These are phyloP conservation scores for Sclerospora graminicola DNA, from an alignment of 352 stramenopile species.

Conservation along the genomic window DNA sequence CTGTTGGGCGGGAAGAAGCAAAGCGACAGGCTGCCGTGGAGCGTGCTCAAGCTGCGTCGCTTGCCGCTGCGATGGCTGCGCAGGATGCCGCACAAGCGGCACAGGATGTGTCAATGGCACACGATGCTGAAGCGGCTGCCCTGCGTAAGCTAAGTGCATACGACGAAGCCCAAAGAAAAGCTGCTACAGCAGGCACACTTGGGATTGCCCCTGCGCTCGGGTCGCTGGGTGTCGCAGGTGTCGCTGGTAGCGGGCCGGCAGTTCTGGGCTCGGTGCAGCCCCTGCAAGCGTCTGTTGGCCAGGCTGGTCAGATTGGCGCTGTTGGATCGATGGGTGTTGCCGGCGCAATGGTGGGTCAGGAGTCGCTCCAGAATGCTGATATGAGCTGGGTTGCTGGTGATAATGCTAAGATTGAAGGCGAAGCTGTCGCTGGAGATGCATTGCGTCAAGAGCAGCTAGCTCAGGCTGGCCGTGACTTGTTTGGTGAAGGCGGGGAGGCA, in stretches of 20 bases:
- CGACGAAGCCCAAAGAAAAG: constrained; percentile 40
- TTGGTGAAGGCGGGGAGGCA: constrained; percentile 71
- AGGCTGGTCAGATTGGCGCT: constrained; percentile 67
- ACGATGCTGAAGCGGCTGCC: constrained; percentile 67
- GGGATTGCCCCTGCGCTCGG: constrained; percentile 49
- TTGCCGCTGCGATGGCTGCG: constrained; percentile 60
- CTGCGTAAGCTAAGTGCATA: constrained; percentile 59
- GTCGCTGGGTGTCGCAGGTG: constrained; percentile 35
- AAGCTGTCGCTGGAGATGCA: constrained; percentile 61
- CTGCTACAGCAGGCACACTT: constrained; percentile 33
- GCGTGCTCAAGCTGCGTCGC: constrained; percentile 55
- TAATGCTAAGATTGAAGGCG: constrained; percentile 66
- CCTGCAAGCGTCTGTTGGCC: constrained; percentile 43
- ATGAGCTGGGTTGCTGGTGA: constrained; percentile 81
- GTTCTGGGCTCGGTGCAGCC: constrained; percentile 66
- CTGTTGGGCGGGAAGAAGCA: constrained; percentile 58
- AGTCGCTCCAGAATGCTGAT: constrained; percentile 75
- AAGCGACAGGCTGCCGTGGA: constrained; percentile 52
- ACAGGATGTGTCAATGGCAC: constrained; percentile 55
- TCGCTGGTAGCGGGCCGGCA: constrained; percentile 37
- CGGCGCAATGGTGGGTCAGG: constrained; percentile 61
- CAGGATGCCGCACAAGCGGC: constrained; percentile 67
- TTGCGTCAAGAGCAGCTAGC: constrained; percentile 74
- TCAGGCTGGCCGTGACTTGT: constrained; percentile 76
- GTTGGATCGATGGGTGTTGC: constrained; percentile 68